A percentile compares a stretch with the other conserved stretches of the same genome.
phyloP scores from a whole-genome alignment of 139 green algal genomes.

The Chlamydomonas incerta region DNA sequence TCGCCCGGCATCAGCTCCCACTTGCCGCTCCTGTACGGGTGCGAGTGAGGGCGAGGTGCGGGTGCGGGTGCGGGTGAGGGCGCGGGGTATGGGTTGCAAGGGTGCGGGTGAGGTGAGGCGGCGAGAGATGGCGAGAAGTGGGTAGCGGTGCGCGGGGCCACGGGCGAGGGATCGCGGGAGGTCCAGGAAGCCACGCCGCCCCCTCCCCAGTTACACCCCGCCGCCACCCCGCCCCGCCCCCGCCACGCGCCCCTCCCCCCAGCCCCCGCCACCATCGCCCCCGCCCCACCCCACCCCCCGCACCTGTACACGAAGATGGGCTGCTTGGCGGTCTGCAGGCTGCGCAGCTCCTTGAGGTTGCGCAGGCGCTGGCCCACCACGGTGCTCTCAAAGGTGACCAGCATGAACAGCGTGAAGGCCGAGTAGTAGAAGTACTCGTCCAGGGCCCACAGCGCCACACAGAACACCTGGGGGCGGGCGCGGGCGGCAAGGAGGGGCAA shows the following conservation, averaged over 20 bases:
- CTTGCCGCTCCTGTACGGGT: slow-evolving; percentile 63
- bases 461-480: slow-evolving; percentile 83
- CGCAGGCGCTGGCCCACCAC: slow-evolving; percentile 90
- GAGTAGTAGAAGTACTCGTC: slow-evolving; percentile 99
- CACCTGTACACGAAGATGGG: slow-evolving; percentile 67
- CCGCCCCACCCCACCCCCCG: not conserved
- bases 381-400: slow-evolving; percentile 98
- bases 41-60: not conserved
- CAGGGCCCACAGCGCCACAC: slow-evolving; percentile 93
- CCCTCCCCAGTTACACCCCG: too few species aligned
- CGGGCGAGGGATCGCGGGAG: too few species aligned
- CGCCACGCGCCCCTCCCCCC: not conserved
- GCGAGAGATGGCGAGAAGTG: too few species aligned
- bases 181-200: too few species aligned
- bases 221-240: not conserved
- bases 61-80: not conserved
- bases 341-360: slow-evolving; percentile 90
- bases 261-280: too few species aligned
- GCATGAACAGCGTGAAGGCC: slow-evolving; percentile 98
- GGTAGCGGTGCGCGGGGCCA: too few species aligned
- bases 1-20: slow-evolving; percentile 73
- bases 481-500: not conserved
- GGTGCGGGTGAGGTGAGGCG: too few species aligned
- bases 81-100: too few species aligned
- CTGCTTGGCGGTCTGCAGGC: slow-evolving; percentile 85